Evolutionary conservation across 1,139 yeast genomes (phyloP).

Genomic region (Suhomyces wounanorum): DNA sequence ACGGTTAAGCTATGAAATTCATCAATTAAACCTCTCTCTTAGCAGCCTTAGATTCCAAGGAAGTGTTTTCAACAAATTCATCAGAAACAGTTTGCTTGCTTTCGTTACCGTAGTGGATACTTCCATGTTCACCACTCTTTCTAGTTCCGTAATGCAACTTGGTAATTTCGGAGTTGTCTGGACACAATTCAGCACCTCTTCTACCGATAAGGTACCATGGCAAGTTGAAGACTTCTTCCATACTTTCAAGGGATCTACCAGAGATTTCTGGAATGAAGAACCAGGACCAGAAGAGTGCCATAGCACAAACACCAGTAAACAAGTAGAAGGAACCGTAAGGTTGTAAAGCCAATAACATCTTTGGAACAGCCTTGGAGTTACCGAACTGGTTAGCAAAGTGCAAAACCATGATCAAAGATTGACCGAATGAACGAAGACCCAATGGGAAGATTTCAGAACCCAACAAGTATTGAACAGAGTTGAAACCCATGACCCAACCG

Average conservation of each 20-base stretch:
- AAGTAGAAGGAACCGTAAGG: conserved; percentile 24
- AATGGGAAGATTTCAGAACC: conserved; percentile 28
- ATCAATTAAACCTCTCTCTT: conserved; percentile 2
- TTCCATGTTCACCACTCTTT: conserved; percentile 8
- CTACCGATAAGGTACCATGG: conserved; percentile 30
- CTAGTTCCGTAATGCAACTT: conserved; percentile 16
- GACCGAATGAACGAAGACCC: conserved; percentile 26
- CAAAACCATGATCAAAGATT: conserved; percentile 25
- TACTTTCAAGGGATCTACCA: conserved; percentile 28
- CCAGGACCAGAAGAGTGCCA: conserved; percentile 25
- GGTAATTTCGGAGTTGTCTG: conserved; percentile 26
- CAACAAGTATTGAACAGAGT: conserved; percentile 25
- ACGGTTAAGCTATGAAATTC: neutral
- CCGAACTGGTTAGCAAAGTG: conserved; percentile 30
- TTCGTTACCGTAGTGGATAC: conserved; percentile 8
- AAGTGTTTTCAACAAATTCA: conserved; percentile 14
- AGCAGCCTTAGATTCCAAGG: conserved; percentile 8
- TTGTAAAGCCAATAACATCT: conserved; percentile 24
- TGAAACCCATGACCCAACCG: conserved; percentile 31
- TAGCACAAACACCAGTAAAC: conserved; percentile 20
- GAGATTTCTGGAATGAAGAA: conserved; percentile 28
- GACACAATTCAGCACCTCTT: conserved; percentile 25
- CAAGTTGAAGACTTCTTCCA: conserved; percentile 29
- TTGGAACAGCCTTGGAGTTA: conserved; percentile 27
- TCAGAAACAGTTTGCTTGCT: conserved; percentile 9